Evolutionary conservation across 495 filamentous ascomycete genomes (phyloP).

Genomic region (Podospora pseudoanserina): DNA sequence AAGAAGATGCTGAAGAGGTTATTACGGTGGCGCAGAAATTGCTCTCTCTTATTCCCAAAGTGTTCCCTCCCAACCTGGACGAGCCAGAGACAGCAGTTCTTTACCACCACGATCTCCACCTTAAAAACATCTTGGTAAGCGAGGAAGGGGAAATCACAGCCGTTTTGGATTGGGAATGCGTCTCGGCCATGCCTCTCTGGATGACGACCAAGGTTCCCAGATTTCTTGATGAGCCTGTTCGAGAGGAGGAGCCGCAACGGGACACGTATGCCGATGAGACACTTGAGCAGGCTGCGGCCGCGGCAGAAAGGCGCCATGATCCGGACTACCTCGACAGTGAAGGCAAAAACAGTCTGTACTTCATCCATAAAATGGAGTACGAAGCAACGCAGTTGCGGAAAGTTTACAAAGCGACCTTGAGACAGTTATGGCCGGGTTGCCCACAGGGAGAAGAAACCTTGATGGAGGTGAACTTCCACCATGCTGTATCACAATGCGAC

Average conservation of each 20-base stretch:
- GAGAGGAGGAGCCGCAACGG: conserved; percentile 30
- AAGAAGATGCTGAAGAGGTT: conserved; percentile 19
- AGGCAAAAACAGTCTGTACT: conserved; percentile 27
- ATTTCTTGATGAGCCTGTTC: conserved; percentile 33
- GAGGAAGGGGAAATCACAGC: conserved; percentile 40
- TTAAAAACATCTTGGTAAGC: conserved; percentile 49
- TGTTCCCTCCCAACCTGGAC: conserved; percentile 14
- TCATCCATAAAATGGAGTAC: conserved; percentile 29
- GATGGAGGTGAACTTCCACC: conserved; percentile 19
- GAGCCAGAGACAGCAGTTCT: conserved; percentile 34
- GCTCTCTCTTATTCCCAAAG: conserved; percentile 16
- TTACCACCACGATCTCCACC: conserved; percentile 44
- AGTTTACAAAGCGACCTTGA: conserved; percentile 23
- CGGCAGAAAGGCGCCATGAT: conserved; percentile 11
- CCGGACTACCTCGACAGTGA: conserved; percentile 18
- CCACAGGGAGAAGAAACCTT: conserved; percentile 11
- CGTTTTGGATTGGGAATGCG: conserved; percentile 52
- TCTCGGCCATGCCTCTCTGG: conserved; percentile 46
- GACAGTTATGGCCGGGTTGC: conserved; percentile 20
- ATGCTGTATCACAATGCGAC: conserved; percentile 15
- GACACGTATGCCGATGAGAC: conserved; percentile 24
- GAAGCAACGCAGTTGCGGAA: conserved; percentile 28
- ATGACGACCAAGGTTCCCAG: conserved; percentile 41
- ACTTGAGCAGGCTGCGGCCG: conserved; percentile 8
- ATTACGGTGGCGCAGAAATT: conserved; percentile 16